Evolutionary conservation across 169 alveolate genomes (phyloP).

Genomic region (Plasmodium malariae): DNA sequence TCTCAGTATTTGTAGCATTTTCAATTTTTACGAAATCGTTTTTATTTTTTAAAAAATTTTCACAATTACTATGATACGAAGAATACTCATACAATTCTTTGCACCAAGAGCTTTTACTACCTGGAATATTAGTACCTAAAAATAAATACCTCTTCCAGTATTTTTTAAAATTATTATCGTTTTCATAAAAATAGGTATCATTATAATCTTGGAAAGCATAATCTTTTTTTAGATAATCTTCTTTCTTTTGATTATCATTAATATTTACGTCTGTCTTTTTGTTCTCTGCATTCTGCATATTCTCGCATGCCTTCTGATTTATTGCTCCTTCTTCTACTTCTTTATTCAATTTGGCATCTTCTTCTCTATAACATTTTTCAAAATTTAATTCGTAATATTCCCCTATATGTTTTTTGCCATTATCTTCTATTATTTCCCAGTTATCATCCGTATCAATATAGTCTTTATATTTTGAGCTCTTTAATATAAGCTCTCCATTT

Average conservation of each 20-base stretch:
- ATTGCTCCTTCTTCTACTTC: not conserved
- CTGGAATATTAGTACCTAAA: conserved; percentile 71
- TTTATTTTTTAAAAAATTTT: conserved; percentile 55
- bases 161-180: conserved; percentile 35
- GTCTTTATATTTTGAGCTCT: conserved; percentile 73
- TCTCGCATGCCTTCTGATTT: not conserved
- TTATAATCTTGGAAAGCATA: not conserved
- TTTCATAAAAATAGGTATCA: conserved; percentile 10
- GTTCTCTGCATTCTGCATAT: not conserved
- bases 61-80: conserved; percentile 25
- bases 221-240: not conserved
- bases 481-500: conserved; percentile 38
- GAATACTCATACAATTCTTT: conserved; percentile 69
- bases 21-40: conserved; percentile 2
- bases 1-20: not conserved
- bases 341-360: not conserved
- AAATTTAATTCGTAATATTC: conserved; percentile 61
- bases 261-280: not conserved
- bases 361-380: conserved; percentile 9
- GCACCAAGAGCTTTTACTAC: conserved; percentile 60
- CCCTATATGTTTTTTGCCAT: conserved; percentile 29
- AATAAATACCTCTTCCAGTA: conserved; percentile 76
- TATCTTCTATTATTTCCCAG: conserved; percentile 57
- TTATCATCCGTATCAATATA: conserved; percentile 70
- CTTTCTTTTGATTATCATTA: conserved; percentile 15